Conservation (phyloP, 345 rosid genomes). For the Heritiera fomes region DNA sequence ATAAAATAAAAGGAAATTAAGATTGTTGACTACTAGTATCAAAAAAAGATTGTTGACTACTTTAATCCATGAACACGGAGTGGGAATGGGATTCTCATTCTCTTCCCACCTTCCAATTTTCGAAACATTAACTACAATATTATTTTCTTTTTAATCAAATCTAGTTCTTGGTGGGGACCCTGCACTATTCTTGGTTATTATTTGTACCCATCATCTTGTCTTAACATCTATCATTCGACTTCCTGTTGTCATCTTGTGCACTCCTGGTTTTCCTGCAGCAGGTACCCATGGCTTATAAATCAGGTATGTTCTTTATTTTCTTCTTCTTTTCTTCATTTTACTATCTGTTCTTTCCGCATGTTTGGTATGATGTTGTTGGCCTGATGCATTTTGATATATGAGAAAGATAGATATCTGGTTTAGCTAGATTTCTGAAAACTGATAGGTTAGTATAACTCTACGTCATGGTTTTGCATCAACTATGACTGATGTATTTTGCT, state of each 20-base stretch:
- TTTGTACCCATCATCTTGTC: not conserved
- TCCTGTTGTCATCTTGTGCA: slow-evolving; percentile 17
- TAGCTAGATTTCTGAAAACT: not conserved
- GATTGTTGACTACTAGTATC: too few relatives aligned
- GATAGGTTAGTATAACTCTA: slow-evolving; percentile 7
- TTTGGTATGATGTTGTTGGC: not conserved
- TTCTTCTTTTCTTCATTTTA: not conserved
- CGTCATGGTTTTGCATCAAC: too few relatives aligned
- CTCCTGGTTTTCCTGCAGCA: slow-evolving; percentile 5
- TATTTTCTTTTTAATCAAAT: not conserved
- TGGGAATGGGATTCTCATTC: slow-evolving; percentile 75
- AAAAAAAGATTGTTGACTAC: too few relatives aligned
- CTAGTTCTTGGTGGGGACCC: not conserved
- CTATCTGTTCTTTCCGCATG: not conserved
- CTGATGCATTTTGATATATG: not conserved
- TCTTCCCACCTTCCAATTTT: slow-evolving; percentile 31
- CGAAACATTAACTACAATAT: not conserved
- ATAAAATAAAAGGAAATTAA: not conserved
- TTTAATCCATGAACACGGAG: slow-evolving; percentile 26
- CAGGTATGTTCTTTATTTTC: not conserved
- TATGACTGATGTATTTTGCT: not conserved
- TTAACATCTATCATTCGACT: not conserved
- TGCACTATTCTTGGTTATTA: not conserved
- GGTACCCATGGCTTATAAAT: slow-evolving; percentile 10
- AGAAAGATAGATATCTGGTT: too few relatives aligned